Percentiles rank a stretch among this genome's conserved stretches.
Conservation (phyloP, 2,329 filamentous ascomycete genomes). For the Fusarium nematophilum region DNA sequence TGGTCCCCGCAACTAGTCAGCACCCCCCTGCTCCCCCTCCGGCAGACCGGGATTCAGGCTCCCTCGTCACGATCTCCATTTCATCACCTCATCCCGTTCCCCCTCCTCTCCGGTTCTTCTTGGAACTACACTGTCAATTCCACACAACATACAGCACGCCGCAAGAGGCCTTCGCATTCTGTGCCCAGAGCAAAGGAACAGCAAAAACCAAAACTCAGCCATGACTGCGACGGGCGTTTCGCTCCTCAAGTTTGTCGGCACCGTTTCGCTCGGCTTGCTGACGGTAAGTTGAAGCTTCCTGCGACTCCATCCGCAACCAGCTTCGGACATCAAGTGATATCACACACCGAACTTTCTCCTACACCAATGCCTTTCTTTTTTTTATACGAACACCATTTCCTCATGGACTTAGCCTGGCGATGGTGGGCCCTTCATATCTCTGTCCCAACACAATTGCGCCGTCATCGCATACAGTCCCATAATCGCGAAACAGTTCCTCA, state of each 20-base stretch:
- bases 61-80: constrained; percentile 30
- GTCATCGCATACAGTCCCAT: constrained; percentile 10
- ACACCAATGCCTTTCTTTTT: neutral
- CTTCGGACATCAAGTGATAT: constrained; percentile 29
- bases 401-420: neutral
- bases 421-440: neutral
- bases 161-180: constrained; percentile 4
- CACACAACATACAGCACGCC: neutral
- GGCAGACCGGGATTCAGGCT: constrained; percentile 7
- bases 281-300: constrained; percentile 70
- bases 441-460: neutral
- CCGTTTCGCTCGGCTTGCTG: constrained; percentile 85
- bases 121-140: neutral
- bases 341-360: neutral
- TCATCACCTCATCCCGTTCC: constrained; percentile 28
- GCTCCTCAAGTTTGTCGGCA: constrained; percentile 91
- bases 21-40: constrained; percentile 9
- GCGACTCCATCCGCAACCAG: neutral
- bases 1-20: constrained; percentile 26
- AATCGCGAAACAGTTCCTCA: neutral
- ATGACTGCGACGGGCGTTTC: constrained; percentile 79
- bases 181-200: neutral
- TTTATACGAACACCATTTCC: neutral
- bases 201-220: constrained; percentile 32
- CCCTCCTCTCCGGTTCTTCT: constrained; percentile 1